Percentiles rank a stretch among this genome's conserved stretches.
phyloP scores from a whole-genome alignment of 306 rosid species.

The Castanea crenata region DNA sequence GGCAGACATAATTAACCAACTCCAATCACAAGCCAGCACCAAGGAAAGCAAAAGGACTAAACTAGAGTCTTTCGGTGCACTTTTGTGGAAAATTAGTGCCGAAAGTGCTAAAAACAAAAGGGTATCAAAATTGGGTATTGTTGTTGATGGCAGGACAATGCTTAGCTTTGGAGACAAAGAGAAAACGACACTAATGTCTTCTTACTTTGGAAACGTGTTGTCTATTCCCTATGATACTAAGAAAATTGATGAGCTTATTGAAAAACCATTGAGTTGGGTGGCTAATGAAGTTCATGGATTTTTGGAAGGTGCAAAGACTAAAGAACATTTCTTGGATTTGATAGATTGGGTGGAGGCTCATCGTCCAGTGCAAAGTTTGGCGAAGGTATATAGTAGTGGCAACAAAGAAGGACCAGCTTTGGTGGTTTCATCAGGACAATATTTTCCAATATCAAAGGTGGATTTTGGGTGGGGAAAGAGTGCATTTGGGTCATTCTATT shows the following conservation, averaged over 20 bases:
- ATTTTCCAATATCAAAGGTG: conserved; percentile 48
- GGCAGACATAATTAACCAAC: conserved; percentile 21
- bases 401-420: conserved; percentile 42
- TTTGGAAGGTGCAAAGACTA: conserved; percentile 18
- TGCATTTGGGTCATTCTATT: conserved; percentile 62
- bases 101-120: conserved; percentile 1
- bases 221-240: conserved; percentile 52
- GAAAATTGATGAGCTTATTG: conserved; percentile 31
- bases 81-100: conserved; percentile 70
- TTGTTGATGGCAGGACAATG: conserved; percentile 61
- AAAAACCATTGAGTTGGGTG: conserved; percentile 45
- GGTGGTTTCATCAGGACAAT: conserved; percentile 69
- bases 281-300: conserved; percentile 43
- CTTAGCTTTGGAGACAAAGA: conserved; percentile 13
- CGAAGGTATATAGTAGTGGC: conserved; percentile 31
- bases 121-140: conserved; percentile 57
- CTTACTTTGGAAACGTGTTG: conserved; percentile 65
- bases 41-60: conserved; percentile 31
- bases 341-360: conserved; percentile 80
- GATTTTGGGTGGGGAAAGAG: conserved; percentile 78
- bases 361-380: conserved; percentile 43
- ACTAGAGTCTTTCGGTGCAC: conserved; percentile 60
- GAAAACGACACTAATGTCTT: conserved; percentile 10
- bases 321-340: conserved; percentile 63
- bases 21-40: conserved; percentile 42